Conservation (phyloP, 768 basidiomycete genomes). For the Saitozyma sp. region DNA sequence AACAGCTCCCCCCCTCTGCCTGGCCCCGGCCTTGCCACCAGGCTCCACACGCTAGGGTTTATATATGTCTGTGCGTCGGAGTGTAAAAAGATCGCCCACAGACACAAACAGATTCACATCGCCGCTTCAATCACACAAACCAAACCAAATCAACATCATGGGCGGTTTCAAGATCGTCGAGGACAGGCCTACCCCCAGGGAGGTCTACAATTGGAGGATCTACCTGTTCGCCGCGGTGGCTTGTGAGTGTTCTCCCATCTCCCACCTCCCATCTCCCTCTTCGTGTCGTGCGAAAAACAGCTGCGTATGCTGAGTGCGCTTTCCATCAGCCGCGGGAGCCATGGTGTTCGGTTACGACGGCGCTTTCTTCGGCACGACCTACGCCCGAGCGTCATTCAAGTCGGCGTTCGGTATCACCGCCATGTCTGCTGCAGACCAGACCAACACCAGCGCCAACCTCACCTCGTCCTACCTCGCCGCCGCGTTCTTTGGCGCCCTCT, state of each 20-base stretch:
- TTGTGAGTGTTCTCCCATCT: not conserved
- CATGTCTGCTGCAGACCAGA: constrained; percentile 24
- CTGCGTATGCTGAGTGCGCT: constrained; percentile 8
- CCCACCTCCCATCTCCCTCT: too few relatives aligned
- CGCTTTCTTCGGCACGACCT: constrained; percentile 58
- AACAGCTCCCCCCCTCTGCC: too few relatives aligned
- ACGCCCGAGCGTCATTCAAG: constrained; percentile 56
- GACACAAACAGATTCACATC: too few relatives aligned
- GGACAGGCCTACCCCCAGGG: constrained; percentile 25
- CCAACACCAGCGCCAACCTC: constrained; percentile 56
- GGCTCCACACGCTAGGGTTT: too few relatives aligned
- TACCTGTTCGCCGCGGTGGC: constrained; percentile 38
- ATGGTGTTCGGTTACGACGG: constrained; percentile 54
- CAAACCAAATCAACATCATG: too few relatives aligned
- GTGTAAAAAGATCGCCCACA: too few relatives aligned
- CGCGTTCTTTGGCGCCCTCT: constrained; percentile 51
- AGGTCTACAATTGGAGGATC: constrained; percentile 56
- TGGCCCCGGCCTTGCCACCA: too few relatives aligned
- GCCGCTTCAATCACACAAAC: too few relatives aligned
- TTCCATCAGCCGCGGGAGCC: constrained; percentile 52
- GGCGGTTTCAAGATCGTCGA: constrained; percentile 22
- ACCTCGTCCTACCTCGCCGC: constrained; percentile 58
- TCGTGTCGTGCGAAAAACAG: not conserved
- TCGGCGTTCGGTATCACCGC: not conserved
- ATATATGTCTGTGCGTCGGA: too few relatives aligned